phyloP scores from a whole-genome alignment of 208 protist genomes.

The Leishmania major region DNA sequence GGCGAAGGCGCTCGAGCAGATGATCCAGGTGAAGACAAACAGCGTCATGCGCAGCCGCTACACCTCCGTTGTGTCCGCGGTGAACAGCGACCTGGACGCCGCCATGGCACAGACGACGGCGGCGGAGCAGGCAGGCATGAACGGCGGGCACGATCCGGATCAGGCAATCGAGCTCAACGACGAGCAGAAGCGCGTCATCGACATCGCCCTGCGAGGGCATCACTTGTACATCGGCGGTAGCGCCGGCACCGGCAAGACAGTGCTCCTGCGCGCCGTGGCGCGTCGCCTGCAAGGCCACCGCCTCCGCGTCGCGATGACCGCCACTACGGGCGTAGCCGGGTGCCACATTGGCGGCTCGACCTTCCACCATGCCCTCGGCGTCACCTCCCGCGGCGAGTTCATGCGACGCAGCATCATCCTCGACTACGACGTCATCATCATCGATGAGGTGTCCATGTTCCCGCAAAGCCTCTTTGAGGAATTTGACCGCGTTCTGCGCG shows the following conservation, averaged over 20 bases:
- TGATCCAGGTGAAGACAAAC: constrained; percentile 84
- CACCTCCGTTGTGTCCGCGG: constrained; percentile 67
- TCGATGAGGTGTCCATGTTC: constrained; percentile 94
- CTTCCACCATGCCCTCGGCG: constrained; percentile 90
- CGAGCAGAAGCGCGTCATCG: constrained; percentile 87
- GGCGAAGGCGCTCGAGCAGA: constrained; percentile 72
- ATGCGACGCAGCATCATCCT: constrained; percentile 70
- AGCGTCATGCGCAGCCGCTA: constrained; percentile 76
- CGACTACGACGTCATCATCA: constrained; percentile 91
- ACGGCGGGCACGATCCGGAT: constrained; percentile 34
- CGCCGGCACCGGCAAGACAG: constrained; percentile 91
- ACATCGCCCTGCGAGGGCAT: constrained; percentile 79
- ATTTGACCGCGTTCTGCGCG: constrained; percentile 81
- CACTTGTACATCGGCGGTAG: constrained; percentile 89
- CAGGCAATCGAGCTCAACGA: constrained; percentile 72
- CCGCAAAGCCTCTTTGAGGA: constrained; percentile 86
- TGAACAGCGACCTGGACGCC: constrained; percentile 26
- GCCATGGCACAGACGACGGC: constrained; percentile 14
- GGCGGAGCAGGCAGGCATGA: constrained; percentile 19
- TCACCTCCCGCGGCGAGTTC: constrained; percentile 78
- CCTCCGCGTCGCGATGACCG: constrained; percentile 88
- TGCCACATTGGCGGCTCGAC: constrained; percentile 92
- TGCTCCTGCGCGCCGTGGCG: constrained; percentile 74
- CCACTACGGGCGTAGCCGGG: constrained; percentile 89
- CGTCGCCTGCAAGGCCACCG: constrained; percentile 75